Evolutionary conservation across 306 rosid species (phyloP).

Genomic region (Senna siamea): DNA sequence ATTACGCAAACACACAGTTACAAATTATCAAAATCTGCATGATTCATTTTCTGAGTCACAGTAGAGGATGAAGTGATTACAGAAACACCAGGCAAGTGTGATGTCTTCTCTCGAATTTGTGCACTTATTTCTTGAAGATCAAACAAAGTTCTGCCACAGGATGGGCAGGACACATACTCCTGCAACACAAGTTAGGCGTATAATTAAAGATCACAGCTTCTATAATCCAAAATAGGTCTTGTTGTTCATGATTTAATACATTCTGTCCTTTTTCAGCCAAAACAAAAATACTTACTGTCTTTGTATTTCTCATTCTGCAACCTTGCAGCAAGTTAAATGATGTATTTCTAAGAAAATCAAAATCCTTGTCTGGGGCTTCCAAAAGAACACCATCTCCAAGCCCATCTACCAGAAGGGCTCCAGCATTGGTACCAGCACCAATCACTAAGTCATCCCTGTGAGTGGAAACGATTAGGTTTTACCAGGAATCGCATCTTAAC

Average conservation of each 20-base stretch:
- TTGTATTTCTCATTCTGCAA: slow-evolving; percentile 98
- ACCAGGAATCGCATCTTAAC: slow-evolving; percentile 30
- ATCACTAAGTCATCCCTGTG: slow-evolving; percentile 93
- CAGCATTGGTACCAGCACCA: slow-evolving; percentile 86
- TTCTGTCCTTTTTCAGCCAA: slow-evolving; percentile 59
- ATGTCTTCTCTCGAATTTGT: slow-evolving; percentile 88
- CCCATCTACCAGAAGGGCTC: slow-evolving; percentile 96
- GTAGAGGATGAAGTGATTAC: slow-evolving; percentile 50
- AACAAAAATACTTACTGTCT: slow-evolving; percentile 65
- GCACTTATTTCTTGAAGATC: slow-evolving; percentile 99
- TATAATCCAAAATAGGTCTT: slow-evolving; percentile 31
- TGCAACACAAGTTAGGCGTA: slow-evolving; percentile 48
- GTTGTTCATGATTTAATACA: slow-evolving; percentile 22
- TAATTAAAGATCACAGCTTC: slow-evolving; percentile 30
- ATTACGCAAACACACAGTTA: neutral
- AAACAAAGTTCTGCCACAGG: slow-evolving; percentile 97
- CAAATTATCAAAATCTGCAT: too few species aligned
- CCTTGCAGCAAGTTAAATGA: slow-evolving; percentile 92
- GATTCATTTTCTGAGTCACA: slow-evolving; percentile 62
- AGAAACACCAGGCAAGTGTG: slow-evolving; percentile 95
- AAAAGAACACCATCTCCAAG: slow-evolving; percentile 76
- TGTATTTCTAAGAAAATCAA: slow-evolving; percentile 68
- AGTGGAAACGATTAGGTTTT: slow-evolving; percentile 27
- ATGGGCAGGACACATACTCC: slow-evolving; percentile 99
- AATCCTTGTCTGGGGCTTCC: slow-evolving; percentile 71